Percentiles rank a stretch among this genome's conserved stretches.
Evolutionary conservation across 257 asterid species (phyloP).

Genomic region (Ocimum tenuiflorum): DNA sequence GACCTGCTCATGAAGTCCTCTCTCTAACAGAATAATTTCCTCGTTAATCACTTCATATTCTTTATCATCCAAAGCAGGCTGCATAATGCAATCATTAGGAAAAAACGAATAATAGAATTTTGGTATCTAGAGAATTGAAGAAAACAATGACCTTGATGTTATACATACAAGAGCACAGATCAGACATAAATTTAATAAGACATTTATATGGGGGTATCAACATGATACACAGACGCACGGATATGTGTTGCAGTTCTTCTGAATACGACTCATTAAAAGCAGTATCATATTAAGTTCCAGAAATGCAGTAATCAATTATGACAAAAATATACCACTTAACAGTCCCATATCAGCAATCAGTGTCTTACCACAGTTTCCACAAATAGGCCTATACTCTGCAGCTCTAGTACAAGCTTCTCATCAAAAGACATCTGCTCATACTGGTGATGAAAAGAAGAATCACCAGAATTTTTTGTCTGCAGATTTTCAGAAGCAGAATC

Average conservation of each 20-base stretch:
- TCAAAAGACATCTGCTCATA: slow-evolving; percentile 57
- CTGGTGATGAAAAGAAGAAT: slow-evolving; percentile 42
- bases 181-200: no score
- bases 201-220: no score
- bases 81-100: slow-evolving; percentile 22
- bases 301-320: slow-evolving; percentile 3
- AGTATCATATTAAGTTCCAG: no score
- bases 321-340: slow-evolving; percentile 2
- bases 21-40: slow-evolving; percentile 52
- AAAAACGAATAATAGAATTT: neutral
- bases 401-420: slow-evolving; percentile 58
- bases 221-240: no score
- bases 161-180: no score
- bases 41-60: slow-evolving; percentile 55
- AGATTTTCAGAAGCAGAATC: slow-evolving; percentile 42
- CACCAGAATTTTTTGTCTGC: slow-evolving; percentile 26
- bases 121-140: neutral
- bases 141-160: no score
- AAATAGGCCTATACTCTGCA: slow-evolving; percentile 57
- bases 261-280: no score
- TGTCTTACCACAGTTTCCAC: slow-evolving; percentile 62
- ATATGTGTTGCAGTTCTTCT: no score
- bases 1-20: slow-evolving; percentile 61
- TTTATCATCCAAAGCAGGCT: slow-evolving; percentile 74
- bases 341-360: neutral